Evolutionary conservation across 768 basidiomycete genomes (phyloP), one percentile per base, ranked within the genome.

Genomic region (Pleurotus salmoneostramineus): DNA sequence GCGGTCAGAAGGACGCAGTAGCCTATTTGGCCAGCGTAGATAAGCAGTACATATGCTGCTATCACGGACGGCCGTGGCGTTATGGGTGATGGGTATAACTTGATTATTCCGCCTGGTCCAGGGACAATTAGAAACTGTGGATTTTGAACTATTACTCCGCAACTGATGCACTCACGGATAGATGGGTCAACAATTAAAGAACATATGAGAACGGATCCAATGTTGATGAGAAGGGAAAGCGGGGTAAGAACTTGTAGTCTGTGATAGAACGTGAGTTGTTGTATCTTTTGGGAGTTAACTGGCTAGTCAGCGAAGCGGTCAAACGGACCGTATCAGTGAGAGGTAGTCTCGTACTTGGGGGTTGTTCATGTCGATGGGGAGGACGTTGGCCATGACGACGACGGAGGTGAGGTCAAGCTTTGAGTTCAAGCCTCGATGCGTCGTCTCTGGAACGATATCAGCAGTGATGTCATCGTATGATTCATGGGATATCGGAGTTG

Each of bases 221-320:
- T 84, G 65, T 90, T 90, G 58, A 95, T 83, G 62, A 94, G 78
- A 6, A 96, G 77, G 1, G 90, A 89, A 0, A 96, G 75, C 0
- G 94, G 94, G 0, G 93, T 93, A 47, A 95, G 73, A 17, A 96
- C 91, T 68, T 97, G 94, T 3, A 97, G 80, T 48, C 89, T 82
- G 60, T 43, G 1, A 3, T 2, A 2, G 27, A 17, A 6, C 57
- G 32, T 54, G 40, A 31, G 52, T 43, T 6, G 52, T 43, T 27
- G 40, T 36, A 21, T 42, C 52, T 37, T 7, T 40, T 17, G 17
- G 33, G 4, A 14, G 34, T 40, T 15, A 15, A 14, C 6, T 37
- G 3, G 2, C 3, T 27, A 27, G 21, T 14, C 5, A 40, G 14
- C 40, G 50, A 34, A 58, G 48, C 57, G 44, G 14, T 27, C 14